phyloP scores from a whole-genome alignment of 1,284 basidiomycete genomes.

The Phylloporus sp. region DNA sequence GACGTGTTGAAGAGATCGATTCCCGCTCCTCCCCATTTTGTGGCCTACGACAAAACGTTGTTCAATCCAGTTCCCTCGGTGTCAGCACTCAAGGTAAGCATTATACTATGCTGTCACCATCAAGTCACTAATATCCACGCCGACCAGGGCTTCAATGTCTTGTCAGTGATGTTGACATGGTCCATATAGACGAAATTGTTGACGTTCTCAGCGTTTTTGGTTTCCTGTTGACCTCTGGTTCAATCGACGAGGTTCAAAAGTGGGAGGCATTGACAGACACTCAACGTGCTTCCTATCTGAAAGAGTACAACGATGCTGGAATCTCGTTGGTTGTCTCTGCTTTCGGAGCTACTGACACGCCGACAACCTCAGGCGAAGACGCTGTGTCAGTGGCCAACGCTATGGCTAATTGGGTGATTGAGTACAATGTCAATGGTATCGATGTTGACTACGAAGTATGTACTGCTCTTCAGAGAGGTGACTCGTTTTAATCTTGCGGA shows the following conservation, averaged over 20 bases:
- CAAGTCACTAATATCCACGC: conserved; percentile 8
- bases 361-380: conserved; percentile 53
- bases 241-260: conserved; percentile 57
- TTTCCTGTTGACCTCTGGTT: conserved; percentile 58
- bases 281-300: conserved; percentile 52
- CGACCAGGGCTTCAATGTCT: conserved; percentile 51
- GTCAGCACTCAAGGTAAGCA: conserved; percentile 49
- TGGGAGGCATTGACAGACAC: conserved; percentile 50
- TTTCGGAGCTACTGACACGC: conserved; percentile 57
- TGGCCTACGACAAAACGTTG: conserved; percentile 57
- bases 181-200: neutral
- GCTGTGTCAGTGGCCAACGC: conserved; percentile 51
- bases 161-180: conserved; percentile 33
- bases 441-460: conserved; percentile 65
- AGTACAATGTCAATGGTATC: conserved; percentile 60
- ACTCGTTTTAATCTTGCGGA: conserved; percentile 3
- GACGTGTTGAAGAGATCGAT: conserved; percentile 51
- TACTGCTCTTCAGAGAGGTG: neutral
- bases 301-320: conserved; percentile 61
- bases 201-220: conserved; percentile 50
- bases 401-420: conserved; percentile 58
- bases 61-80: conserved; percentile 50
- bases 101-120: neutral
- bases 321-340: conserved; percentile 64
- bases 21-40: conserved; percentile 57